A percentile compares a stretch with the other conserved stretches of the same genome.
Evolutionary conservation across 208 protist species (phyloP).

Genomic region (Acanthamoeba lenticulata): DNA sequence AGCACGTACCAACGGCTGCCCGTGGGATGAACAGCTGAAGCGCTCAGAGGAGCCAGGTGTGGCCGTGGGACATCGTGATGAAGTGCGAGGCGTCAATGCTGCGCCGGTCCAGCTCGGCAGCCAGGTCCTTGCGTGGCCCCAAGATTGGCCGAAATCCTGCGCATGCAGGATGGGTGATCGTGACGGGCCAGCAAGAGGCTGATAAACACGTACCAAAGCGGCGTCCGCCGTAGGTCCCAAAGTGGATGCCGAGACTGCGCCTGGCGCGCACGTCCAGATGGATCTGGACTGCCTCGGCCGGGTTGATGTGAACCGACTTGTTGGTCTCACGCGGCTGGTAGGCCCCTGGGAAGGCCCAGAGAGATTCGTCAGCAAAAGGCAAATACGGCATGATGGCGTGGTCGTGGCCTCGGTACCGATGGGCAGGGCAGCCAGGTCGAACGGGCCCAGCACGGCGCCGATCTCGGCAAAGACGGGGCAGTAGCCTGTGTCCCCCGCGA

Average conservation of each 20-base stretch:
- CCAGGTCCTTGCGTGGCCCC: neutral
- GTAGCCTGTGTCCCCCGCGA: slow-evolving; percentile 10
- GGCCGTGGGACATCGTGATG: neutral
- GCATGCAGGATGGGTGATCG: neutral
- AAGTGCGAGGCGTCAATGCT: neutral
- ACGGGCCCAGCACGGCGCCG: neutral
- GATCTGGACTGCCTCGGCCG: neutral
- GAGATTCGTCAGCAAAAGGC: neutral
- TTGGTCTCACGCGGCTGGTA: neutral
- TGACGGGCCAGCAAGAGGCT: neutral
- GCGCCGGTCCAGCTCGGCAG: neutral
- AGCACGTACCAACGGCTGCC: too few relatives aligned
- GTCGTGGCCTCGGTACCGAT: neutral
- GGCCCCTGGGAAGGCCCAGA: neutral
- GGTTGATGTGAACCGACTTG: slow-evolving; percentile 13
- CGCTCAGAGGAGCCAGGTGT: neutral
- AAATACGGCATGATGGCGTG: neutral
- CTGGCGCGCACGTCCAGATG: neutral
- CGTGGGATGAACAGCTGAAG: too few relatives aligned
- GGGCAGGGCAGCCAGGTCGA: neutral
- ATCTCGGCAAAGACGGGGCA: neutral
- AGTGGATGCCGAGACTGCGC: neutral
- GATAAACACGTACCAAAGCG: neutral
- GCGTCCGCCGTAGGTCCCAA: neutral
- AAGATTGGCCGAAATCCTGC: neutral